Percentiles rank a stretch among this genome's conserved stretches.
Conservation (phyloP, 345 rosid genomes). For the Ceriops decandra region DNA sequence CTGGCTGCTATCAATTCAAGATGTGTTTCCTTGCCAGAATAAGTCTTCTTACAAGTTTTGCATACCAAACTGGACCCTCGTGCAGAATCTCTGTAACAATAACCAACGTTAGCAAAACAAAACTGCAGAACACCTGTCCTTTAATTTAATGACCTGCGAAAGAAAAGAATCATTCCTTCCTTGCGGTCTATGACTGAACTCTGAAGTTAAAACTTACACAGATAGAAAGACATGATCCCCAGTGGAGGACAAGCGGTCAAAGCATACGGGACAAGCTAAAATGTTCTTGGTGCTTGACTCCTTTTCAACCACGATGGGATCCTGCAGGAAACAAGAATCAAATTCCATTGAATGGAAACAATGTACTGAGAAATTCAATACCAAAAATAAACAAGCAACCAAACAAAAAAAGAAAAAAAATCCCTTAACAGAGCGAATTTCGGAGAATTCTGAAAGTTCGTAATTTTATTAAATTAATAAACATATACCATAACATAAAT, state of each 20-base stretch:
- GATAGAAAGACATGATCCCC: constrained; percentile 31
- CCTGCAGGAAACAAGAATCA: constrained; percentile 20
- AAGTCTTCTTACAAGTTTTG: constrained; percentile 59
- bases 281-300: constrained; percentile 27
- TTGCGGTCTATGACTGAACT: background rate
- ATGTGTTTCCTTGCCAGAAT: constrained; percentile 53
- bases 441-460: background rate
- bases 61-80: constrained; percentile 50
- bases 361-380: too few relatives aligned
- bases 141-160: background rate
- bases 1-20: constrained; percentile 60
- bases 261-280: constrained; percentile 88
- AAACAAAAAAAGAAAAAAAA: too few relatives aligned
- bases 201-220: constrained; percentile 37
- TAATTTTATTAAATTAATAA: too few relatives aligned
- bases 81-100: constrained; percentile 38
- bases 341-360: too few relatives aligned
- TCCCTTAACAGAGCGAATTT: background rate
- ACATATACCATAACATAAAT: too few relatives aligned
- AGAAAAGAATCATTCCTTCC: background rate
- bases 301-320: constrained; percentile 29
- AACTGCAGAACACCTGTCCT: background rate
- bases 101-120: constrained; percentile 12
- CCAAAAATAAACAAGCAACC: too few relatives aligned
- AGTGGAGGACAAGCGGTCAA: constrained; percentile 34